phyloP scores from a whole-genome alignment of 805 yeast genomes.

The Candida maris region DNA sequence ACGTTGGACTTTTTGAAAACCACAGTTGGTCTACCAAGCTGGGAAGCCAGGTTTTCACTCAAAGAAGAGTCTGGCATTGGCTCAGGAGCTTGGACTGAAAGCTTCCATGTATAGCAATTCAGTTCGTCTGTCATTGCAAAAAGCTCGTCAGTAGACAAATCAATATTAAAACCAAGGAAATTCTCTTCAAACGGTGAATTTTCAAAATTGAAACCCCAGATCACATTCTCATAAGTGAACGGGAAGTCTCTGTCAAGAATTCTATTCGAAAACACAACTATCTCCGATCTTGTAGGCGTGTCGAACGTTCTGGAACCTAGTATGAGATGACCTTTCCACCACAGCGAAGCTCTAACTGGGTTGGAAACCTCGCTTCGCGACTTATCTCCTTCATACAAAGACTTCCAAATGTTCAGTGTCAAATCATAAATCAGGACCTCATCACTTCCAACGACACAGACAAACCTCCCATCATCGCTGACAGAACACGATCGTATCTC shows the following conservation, averaged over 20 bases:
- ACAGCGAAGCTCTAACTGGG: slow-evolving; percentile 34
- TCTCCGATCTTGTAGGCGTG: slow-evolving; percentile 26
- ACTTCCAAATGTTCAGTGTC: slow-evolving; percentile 44
- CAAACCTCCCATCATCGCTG: slow-evolving; percentile 44
- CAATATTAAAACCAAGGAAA: slow-evolving; percentile 29
- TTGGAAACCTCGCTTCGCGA: slow-evolving; percentile 26
- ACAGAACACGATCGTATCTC: slow-evolving; percentile 40
- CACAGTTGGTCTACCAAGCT: slow-evolving; percentile 7
- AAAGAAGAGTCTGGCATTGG: neutral
- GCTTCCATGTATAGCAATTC: slow-evolving; percentile 34
- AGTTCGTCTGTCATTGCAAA: slow-evolving; percentile 30
- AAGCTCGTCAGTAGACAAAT: slow-evolving; percentile 25
- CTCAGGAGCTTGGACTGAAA: slow-evolving; percentile 10
- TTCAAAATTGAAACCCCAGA: slow-evolving; percentile 34
- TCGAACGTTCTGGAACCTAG: slow-evolving; percentile 26
- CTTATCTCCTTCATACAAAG: slow-evolving; percentile 33
- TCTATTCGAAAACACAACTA: slow-evolving; percentile 26
- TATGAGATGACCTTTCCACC: slow-evolving; percentile 34
- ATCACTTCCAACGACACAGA: slow-evolving; percentile 47
- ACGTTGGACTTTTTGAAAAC: slow-evolving; percentile 22
- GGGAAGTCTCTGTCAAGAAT: slow-evolving; percentile 21
- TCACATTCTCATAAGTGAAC: slow-evolving; percentile 27
- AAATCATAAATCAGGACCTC: slow-evolving; percentile 43
- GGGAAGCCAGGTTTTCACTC: slow-evolving; percentile 1
- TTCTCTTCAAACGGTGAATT: slow-evolving; percentile 26